Base-by-base conservation (phyloP, 163 green algal genomes). In the Scenedesmus sp. region DNA sequence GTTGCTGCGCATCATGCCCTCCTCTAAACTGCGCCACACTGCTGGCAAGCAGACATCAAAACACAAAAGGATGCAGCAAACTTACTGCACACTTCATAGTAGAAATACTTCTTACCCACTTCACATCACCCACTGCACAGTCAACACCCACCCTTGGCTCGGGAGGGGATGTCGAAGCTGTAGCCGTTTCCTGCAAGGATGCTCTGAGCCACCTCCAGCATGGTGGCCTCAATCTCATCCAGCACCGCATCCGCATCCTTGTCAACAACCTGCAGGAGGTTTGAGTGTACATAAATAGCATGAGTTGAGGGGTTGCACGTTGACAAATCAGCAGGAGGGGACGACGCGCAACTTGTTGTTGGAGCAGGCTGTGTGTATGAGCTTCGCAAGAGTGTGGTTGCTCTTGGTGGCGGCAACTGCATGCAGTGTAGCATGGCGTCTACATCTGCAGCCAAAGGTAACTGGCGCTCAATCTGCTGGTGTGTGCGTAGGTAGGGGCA, bases 161-260 rank as follows among this genome's bases (percentile, higher is more conserved):
- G 92, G 1, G 94, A 97, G n/a, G 98, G 98, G 26, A 99, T 92
- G 81, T 96, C 92, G 67, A 95, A 98, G 67, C 90, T 92, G 91
- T 95, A 96, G 4, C 95, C 95, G 73, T 96, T 91, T 20, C 94
- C 94, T 89, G 84, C 54, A 62, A 94, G 62, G 82, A 94, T 91
- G 88, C 73, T 91, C 16, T 81, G 23, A 18, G 91, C 84, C 10
- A 93, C 94, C 10, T 93, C 66, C 77, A 96, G 96, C 18, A 99
- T 96, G 8, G 97, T 92, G 9, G 93, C 90, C 90, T 99, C 97
- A 7, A 99, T 96, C 87, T 98, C 97, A 54, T 97, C 94, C 64
- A 99, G 93, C 15, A 99, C 97, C 1, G 93, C 95, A 52, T 96
- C 91, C 1, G 95, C 96, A 77, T 96, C 94, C 94, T 98, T 99